Percentiles rank a stretch among this genome's conserved stretches.
Conservation (phyloP, 1,284 basidiomycete genomes). For the Dichomitus squalens region DNA sequence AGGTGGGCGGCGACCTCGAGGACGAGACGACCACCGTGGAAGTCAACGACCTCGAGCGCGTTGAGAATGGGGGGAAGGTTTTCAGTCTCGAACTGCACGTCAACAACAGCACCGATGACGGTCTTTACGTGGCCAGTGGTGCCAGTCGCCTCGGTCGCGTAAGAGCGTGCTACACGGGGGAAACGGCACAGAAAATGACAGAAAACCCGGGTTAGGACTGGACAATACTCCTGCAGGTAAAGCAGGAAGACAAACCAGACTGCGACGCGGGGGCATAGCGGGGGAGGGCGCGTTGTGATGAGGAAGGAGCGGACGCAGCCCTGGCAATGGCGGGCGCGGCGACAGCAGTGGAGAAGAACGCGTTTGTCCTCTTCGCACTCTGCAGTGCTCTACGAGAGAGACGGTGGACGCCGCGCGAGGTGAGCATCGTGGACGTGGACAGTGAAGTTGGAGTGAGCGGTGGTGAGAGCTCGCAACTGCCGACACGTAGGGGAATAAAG, state of each 20-base stretch:
- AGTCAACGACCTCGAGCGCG: constrained; percentile 95
- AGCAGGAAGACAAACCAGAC: constrained; percentile 40
- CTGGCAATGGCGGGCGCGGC: constrained; percentile 40
- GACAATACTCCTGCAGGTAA: neutral
- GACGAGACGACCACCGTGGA: constrained; percentile 90
- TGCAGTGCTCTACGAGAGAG: constrained; percentile 80
- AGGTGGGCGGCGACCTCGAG: constrained; percentile 97
- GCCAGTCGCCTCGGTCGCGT: constrained; percentile 86
- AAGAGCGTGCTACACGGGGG: constrained; percentile 68
- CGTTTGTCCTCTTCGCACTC: constrained; percentile 70
- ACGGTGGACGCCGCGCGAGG: constrained; percentile 80
- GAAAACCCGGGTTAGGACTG: constrained; percentile 22
- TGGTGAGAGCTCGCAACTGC: constrained; percentile 23
- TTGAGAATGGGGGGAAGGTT: constrained; percentile 96
- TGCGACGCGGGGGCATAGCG: constrained; percentile 49
- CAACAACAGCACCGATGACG: constrained; percentile 98
- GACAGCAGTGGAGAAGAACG: constrained; percentile 78
- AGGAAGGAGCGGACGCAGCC: constrained; percentile 37
- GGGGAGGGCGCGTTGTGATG: constrained; percentile 37
- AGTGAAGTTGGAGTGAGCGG: constrained; percentile 32
- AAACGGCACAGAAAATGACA: constrained; percentile 23
- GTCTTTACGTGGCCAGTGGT: constrained; percentile 85
- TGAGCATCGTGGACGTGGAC: constrained; percentile 62
- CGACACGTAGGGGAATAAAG: constrained; percentile 35
- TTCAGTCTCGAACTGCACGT: constrained; percentile 93